Evolutionary conservation across 164 flowering plant genomes (phyloP).

Genomic region (Cinnamomum chago): DNA sequence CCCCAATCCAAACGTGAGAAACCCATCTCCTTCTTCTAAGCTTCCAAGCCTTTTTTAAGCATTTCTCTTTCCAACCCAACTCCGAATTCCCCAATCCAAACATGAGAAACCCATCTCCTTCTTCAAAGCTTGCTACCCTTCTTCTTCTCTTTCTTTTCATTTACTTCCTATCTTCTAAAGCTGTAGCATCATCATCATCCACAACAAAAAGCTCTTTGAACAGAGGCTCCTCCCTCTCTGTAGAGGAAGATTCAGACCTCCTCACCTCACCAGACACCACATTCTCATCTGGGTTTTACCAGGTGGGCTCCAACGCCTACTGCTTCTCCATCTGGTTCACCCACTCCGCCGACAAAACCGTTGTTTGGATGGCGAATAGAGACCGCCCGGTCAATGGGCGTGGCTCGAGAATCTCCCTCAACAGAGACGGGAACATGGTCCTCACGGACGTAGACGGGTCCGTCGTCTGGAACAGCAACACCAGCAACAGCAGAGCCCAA

Average conservation of each 20-base stretch:
- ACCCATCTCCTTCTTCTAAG: background rate
- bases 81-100: background rate
- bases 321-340: conserved; percentile 24
- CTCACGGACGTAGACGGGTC: conserved; percentile 11
- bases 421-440: conserved; percentile 7
- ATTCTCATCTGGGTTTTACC: conserved; percentile 13
- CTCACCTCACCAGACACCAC: conserved; percentile 16
- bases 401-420: conserved; percentile 8
- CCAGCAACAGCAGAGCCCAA: conserved; percentile 2
- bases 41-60: too few relatives aligned
- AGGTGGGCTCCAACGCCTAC: conserved; percentile 12
- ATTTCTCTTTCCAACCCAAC: too few relatives aligned
- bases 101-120: conserved; percentile 11
- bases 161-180: background rate
- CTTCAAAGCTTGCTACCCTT: background rate
- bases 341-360: conserved; percentile 6
- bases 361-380: conserved; percentile 18
- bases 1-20: too few relatives aligned
- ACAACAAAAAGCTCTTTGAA: conserved; percentile 1
- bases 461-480: conserved; percentile 15
- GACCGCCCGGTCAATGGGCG: conserved; percentile 15
- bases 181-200: background rate
- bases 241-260: conserved; percentile 15
- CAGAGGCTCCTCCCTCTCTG: conserved; percentile 17
- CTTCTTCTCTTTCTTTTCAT: conserved; percentile 1